Evolutionary conservation across 495 filamentous ascomycete species (phyloP), one percentile per base, ranked within the genome.

Genomic region (Talaromyces stipitatus): DNA sequence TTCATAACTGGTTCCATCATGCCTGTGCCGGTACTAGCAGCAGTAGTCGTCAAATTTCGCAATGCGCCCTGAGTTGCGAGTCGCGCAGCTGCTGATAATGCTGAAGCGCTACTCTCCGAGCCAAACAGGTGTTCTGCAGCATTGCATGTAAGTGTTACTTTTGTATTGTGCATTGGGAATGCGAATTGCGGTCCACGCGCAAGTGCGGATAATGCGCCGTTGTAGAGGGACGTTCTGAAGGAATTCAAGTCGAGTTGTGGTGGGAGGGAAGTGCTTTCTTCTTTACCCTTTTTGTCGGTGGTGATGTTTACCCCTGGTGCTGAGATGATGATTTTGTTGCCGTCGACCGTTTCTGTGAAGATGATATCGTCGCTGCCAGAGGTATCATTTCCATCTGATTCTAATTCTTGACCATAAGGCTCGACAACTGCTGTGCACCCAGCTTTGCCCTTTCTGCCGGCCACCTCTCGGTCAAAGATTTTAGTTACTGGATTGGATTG

Each of bases 1-100:
- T 84, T 81, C 87, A 96, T 95, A 24, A 97, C 85, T 0, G 92
- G 92, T 68, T 99, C 95, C 77, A 97, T 88, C 45, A 99, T 0
- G 69, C 62, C 28, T 69, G 64, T 16, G 66, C 64, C 33, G 81
- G 80, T 78, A 27, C 24, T 22, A 20, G 11, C 27, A 4, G 29
- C 27, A 16, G 32, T 29, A 33, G 53, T 38, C 8, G 59, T 36
- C 24, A 78, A 64, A 10, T 82, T 76, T 52, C 77, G 77, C 18
- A 96, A 76, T 1, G 87, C 88, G 2, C 73, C 71, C 55, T 83
- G 73, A 2, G 89, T 86, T 5, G 90, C 90, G 18, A 83, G 74
- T 2, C 89, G 82, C 0, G 91, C 85, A 0, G 90, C 90, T 36
- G 86, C 83, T 20, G 89, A 85, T 27, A 97, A 75, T 5, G 95